These are phyloP conservation scores for Plectosphaerella plurivora DNA, from an alignment of 2,329 filamentous ascomycete species.

Conservation along the genomic window DNA sequence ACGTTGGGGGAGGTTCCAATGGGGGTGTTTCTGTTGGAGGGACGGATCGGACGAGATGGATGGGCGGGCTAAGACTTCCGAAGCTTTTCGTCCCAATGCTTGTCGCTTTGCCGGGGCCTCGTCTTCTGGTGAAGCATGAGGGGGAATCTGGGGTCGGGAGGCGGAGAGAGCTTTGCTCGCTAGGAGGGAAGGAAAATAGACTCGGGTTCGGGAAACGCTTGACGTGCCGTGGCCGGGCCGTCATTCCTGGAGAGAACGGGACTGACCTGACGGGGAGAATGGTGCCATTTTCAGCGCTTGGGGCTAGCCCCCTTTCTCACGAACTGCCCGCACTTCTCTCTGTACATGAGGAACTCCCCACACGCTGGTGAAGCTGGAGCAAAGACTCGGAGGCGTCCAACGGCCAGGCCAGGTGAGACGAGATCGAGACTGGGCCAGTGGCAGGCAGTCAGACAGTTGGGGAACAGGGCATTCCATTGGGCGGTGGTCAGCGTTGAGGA, in stretches of 20 bases:
- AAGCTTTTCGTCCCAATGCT: conserved; percentile 4
- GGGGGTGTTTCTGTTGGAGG: background rate
- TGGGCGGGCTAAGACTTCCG: conserved; percentile 3
- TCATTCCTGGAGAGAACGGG: too few species aligned
- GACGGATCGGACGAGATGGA: background rate
- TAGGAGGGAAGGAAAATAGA: too few species aligned
- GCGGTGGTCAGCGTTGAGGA: background rate
- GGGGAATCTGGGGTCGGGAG: background rate
- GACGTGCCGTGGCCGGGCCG: too few species aligned
- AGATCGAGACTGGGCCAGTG: background rate
- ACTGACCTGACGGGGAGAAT: too few species aligned
- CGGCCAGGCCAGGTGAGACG: background rate
- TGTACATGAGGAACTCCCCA: too few species aligned
- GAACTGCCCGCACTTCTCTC: too few species aligned
- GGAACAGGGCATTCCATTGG: background rate
- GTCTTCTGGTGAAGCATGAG: background rate
- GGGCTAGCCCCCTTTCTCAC: too few species aligned
- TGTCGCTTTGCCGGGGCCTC: background rate
- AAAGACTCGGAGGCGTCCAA: too few species aligned
- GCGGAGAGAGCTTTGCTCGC: too few species aligned
- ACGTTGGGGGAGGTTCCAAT: background rate
- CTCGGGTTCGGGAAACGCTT: too few species aligned
- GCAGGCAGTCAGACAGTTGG: background rate
- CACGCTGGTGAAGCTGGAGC: too few species aligned
- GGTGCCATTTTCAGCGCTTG: too few species aligned